These are phyloP conservation scores for Oehlia diaphana DNA, from an alignment of 192 early-diverging fungal species.

Conservation along the genomic window DNA sequence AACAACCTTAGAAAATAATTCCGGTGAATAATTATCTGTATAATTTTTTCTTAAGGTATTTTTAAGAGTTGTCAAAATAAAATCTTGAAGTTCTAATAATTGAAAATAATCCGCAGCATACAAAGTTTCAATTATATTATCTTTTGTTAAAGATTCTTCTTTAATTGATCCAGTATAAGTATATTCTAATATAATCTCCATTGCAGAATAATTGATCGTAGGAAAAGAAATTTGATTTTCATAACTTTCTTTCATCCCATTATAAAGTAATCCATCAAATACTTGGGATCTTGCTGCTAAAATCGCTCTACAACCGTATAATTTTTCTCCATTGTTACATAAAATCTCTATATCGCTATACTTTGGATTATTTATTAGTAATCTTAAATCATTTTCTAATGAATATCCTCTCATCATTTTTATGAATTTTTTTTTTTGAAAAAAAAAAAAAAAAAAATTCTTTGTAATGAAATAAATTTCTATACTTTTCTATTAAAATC, in stretches of 20 bases:
- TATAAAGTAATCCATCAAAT: constrained; percentile 16
- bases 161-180: neutral
- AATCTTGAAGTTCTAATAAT: neutral
- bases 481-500: too few relatives aligned
- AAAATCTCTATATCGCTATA: neutral
- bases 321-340: neutral
- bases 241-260: constrained; percentile 18
- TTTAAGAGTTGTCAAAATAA: neutral
- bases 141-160: neutral
- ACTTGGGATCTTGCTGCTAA: constrained; percentile 9
- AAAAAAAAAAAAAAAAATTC: too few relatives aligned
- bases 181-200: constrained; percentile 1
- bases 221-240: neutral
- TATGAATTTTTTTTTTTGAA: too few relatives aligned
- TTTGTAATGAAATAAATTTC: too few relatives aligned
- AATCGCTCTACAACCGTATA: neutral
- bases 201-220: neutral
- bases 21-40: too few relatives aligned
- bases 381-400: neutral
- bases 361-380: neutral
- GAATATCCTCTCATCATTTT: neutral
- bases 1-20: neutral
- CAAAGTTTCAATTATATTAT: neutral
- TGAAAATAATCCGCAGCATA: constrained; percentile 16
- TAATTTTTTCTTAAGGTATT: neutral